Base-by-base conservation (phyloP, 1,284 basidiomycete species). In the Coniferiporia sulphurascens region DNA sequence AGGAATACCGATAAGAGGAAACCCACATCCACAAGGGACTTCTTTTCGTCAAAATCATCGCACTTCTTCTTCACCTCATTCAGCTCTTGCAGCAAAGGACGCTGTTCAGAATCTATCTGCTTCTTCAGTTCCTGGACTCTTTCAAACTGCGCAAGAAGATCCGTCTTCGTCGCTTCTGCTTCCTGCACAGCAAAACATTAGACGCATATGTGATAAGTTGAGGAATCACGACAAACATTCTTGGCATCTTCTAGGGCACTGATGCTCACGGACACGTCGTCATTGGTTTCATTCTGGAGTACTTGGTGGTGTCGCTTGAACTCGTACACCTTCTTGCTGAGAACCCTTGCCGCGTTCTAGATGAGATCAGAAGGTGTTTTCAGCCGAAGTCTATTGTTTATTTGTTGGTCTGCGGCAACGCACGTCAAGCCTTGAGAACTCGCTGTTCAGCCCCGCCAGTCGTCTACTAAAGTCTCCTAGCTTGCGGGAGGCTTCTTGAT, bases 181-280 rank as follows among this genome's bases (percentile, higher is more conserved):
- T 84, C 82, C 87, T 89, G 45, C 15, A n/a, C 34, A 58, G 41
- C 56, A 19, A 49, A 48, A 21, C n/a, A 34, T 61, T 2, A 53
- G 44, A 4, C 12, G 7, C 21, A 12, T n/a, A 22, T 4, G n/a
- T 15, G 22, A 22, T 10, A 27, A 38, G 12, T 17, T 38, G 53
- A 34, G 44, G 12, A 19, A 21, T 50, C 48, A 9, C 52, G 0
- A 68, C 72, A 15, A 57, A 83, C 84, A 60, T 74, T 69, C 67
- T 78, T 82, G 45, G 82, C 77, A 56, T 76, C 79, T 62, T 89
- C 80, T 21, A 94, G 75, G 4, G 80, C 84, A 21, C 83, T 78
- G 15, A 94, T 79, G 65, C 84, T 85, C 13, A 82, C 83, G 1
- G 93, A 90, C 65, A 89, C 76, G 35, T 88, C 87, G 51, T 91